These are phyloP conservation scores for Jatropha podagrica DNA, from an alignment of 441 rosid genomes.

Conservation along the genomic window DNA sequence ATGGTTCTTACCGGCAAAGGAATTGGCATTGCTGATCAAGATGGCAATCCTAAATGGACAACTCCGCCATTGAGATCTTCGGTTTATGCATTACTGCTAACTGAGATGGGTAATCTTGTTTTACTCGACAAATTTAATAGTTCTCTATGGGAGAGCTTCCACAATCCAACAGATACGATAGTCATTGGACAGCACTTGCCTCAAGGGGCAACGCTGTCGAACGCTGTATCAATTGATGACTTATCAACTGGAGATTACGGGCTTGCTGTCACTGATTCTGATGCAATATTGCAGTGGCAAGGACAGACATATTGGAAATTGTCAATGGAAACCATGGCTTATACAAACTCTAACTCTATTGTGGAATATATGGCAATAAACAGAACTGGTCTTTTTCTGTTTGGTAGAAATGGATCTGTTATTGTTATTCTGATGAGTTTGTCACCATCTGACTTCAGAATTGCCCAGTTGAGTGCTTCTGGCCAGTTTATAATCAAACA, in stretches of 20 bases:
- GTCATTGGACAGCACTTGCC: constrained; percentile 62
- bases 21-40: constrained; percentile 49
- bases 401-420: constrained; percentile 56
- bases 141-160: constrained; percentile 84
- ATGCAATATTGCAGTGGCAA: constrained; percentile 56
- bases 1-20: constrained; percentile 61
- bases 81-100: constrained; percentile 47
- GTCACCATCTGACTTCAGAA: constrained; percentile 45
- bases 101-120: constrained; percentile 74
- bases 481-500: constrained; percentile 54
- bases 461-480: constrained; percentile 54
- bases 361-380: constrained; percentile 63
- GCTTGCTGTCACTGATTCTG: constrained; percentile 45
- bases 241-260: constrained; percentile 63
- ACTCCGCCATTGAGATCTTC: constrained; percentile 56
- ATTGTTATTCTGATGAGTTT: constrained; percentile 45
- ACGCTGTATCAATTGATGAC: constrained; percentile 45
- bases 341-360: constrained; percentile 34
- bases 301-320: constrained; percentile 69
- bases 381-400: constrained; percentile 54
- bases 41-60: constrained; percentile 54
- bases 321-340: constrained; percentile 56
- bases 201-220: constrained; percentile 38
- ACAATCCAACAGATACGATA: constrained; percentile 67
- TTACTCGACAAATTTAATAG: constrained; percentile 53